phyloP scores from a whole-genome alignment of 768 basidiomycete species.

The Trametes meyenii region DNA sequence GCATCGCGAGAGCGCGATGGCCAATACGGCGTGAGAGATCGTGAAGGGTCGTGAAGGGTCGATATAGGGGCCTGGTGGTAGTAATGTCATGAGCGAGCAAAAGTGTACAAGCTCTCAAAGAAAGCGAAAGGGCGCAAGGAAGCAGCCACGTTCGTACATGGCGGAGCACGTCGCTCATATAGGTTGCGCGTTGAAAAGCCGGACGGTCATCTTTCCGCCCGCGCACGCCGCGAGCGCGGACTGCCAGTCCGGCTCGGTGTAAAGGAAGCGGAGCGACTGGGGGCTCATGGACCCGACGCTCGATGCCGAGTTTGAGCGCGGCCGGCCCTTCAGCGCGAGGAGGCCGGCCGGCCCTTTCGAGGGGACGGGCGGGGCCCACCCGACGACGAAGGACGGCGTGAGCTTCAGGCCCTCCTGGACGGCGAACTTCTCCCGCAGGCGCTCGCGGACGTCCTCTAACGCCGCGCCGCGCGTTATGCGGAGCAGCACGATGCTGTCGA shows the following conservation, averaged over 20 bases:
- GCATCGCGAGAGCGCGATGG: not conserved
- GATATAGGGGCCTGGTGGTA: not conserved
- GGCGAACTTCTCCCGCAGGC: conserved; percentile 69
- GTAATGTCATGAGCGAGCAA: not conserved
- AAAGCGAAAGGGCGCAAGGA: not conserved
- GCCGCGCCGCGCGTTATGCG: conserved; percentile 50
- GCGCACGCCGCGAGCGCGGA: conserved; percentile 46
- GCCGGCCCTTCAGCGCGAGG: conserved; percentile 25
- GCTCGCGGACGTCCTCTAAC: conserved; percentile 56
- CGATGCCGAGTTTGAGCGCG: conserved; percentile 40
- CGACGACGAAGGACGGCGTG: conserved; percentile 56
- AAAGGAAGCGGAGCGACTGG: conserved; percentile 45
- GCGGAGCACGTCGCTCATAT: conserved; percentile 3
- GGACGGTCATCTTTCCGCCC: conserved; percentile 56
- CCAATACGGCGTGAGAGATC: not conserved
- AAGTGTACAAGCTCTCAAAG: not conserved
- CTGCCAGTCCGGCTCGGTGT: conserved; percentile 64
- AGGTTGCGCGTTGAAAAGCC: conserved; percentile 47
- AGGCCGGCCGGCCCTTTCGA: conserved; percentile 14
- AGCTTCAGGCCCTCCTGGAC: conserved; percentile 60
- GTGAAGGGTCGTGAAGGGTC: not conserved
- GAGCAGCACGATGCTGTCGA: conserved; percentile 64
- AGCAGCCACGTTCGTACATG: not conserved
- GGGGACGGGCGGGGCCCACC: conserved; percentile 47
- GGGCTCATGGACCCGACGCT: conserved; percentile 25